These are phyloP conservation scores for Calonectria ilicicola DNA, from an alignment of 2,329 filamentous ascomycete species.

Conservation along the genomic window DNA sequence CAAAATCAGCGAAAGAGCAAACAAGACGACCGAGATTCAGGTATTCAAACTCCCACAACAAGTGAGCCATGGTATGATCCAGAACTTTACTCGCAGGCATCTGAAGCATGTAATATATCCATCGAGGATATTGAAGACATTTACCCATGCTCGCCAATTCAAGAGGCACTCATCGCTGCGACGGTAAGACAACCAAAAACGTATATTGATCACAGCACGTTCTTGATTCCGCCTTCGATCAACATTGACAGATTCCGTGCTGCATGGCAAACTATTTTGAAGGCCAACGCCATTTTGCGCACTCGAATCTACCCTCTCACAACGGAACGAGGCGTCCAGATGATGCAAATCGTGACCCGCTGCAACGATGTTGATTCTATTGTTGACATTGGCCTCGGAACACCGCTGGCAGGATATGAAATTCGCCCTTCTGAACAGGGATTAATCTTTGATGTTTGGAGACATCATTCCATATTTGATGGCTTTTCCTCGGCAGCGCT, in stretches of 20 bases:
- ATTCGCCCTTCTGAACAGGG: not conserved
- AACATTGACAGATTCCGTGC: not conserved
- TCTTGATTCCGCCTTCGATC: not conserved
- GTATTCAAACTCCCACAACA: not conserved
- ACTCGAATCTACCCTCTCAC: not conserved
- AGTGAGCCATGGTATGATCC: not conserved
- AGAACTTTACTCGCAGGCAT: not conserved
- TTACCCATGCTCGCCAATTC: not conserved
- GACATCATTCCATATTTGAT: not conserved
- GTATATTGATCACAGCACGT: not conserved
- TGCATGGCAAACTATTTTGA: not conserved
- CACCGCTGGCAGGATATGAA: not conserved
- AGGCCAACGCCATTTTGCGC: not conserved
- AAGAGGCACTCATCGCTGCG: not conserved
- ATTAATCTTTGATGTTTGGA: not conserved
- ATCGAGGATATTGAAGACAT: not conserved
- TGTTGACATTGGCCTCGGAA: not conserved
- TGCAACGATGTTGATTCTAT: not conserved
- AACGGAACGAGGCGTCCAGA: not conserved
- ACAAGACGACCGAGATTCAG: not conserved
- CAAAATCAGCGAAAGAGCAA: not conserved
- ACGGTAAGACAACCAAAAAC: not conserved
- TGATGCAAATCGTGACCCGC: not conserved
- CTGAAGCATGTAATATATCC: not conserved
- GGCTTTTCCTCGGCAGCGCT: not conserved